Percentiles rank a stretch among this genome's conserved stretches.
Conservation (phyloP, 176 grass and related monocot genomes). For the Avena insularis region DNA sequence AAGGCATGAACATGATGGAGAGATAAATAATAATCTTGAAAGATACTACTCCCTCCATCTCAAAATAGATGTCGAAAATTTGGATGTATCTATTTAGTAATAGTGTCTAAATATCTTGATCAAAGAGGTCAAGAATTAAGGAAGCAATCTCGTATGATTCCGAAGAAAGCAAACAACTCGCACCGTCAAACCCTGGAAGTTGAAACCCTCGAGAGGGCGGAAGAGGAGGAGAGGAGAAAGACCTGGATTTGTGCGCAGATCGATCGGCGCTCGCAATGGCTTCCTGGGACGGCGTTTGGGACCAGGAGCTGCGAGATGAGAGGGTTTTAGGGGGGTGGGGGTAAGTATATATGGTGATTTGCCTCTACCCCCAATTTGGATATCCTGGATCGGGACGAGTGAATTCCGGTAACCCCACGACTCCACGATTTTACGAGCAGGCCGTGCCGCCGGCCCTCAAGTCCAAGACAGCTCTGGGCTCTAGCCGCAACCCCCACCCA, state of each 20-base stretch:
- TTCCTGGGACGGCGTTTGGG: neutral
- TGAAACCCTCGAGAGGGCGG: neutral
- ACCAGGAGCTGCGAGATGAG: neutral
- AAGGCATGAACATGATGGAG: neutral
- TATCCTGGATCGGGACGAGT: neutral
- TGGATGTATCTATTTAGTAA: no score
- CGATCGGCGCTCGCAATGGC: neutral
- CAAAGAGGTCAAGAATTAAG: no score
- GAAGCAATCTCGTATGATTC: no score
- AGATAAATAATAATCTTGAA: no score
- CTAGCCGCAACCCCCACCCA: no score
- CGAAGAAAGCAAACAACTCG: no score
- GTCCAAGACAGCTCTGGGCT: no score
- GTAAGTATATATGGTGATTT: neutral
- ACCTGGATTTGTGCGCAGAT: neutral
- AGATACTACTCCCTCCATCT: neutral
- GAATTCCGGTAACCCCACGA: neutral
- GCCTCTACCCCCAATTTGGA: neutral
- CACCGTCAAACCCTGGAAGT: neutral
- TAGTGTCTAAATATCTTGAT: no score
- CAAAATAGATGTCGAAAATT: no score
- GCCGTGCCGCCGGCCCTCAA: no score
- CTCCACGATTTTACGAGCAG: no score
- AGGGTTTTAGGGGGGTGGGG: neutral
- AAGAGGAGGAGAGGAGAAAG: neutral